A percentile compares a stretch with the other conserved stretches of the same genome.
phyloP scores from a whole-genome alignment of 2,329 filamentous ascomycete genomes.

The Juglanconis oblonga region DNA sequence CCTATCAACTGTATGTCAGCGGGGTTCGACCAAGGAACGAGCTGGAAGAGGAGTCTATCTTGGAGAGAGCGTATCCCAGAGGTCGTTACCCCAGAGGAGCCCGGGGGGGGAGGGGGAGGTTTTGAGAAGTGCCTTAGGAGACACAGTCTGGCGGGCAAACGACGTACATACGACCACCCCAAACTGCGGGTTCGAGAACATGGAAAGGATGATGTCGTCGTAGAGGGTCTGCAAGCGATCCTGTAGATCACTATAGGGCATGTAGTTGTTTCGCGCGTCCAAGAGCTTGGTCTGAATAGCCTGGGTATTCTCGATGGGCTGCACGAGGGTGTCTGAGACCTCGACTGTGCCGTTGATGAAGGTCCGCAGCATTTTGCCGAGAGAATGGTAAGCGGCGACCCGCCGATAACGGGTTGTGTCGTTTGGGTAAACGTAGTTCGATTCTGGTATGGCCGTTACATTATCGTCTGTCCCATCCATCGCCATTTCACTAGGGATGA shows the following conservation, averaged over 20 bases:
- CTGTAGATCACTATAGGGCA: conserved; percentile 27
- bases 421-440: conserved; percentile 30
- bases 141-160: no score
- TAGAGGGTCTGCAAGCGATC: conserved; percentile 31
- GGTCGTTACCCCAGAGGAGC: neutral
- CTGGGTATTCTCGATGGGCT: conserved; percentile 26
- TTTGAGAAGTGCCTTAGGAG: neutral
- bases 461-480: conserved; percentile 36
- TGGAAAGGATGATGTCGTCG: conserved; percentile 23
- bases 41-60: no score
- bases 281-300: conserved; percentile 42
- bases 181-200: conserved; percentile 17
- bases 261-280: conserved; percentile 30
- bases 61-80: no score
- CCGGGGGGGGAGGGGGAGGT: neutral
- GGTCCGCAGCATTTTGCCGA: conserved; percentile 31
- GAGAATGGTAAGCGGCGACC: conserved; percentile 32
- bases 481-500: conserved; percentile 23
- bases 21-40: no score
- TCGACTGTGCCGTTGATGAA: conserved; percentile 32
- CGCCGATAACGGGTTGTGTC: conserved; percentile 29
- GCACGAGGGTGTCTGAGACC: conserved; percentile 23
- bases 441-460: conserved; percentile 28
- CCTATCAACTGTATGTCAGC: neutral
- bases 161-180: conserved; percentile 11